Percentiles rank a stretch among this genome's conserved stretches.
Evolutionary conservation across 176 grass and related monocot species (phyloP).

Genomic region (sorghum (Sorghum bicolor)): Sorghum_bicolor_NCBIv3 NC_012876.2:60880501-60881000

Average conservation of each 20-base stretch:
- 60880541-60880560: constrained; percentile 27
- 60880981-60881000: constrained; percentile 28
- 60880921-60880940: constrained; percentile 23
- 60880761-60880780: neutral
- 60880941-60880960: constrained; percentile 27
- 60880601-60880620: constrained; percentile 24
- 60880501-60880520: constrained; percentile 5
- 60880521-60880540: neutral
- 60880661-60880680: neutral
- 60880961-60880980: constrained; percentile 29
- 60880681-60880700: constrained; percentile 23
- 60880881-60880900: neutral
- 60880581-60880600: constrained; percentile 25
- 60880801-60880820: constrained; percentile 2
- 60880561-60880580: constrained; percentile 38
- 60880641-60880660: constrained; percentile 20
- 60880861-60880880: constrained; percentile 3
- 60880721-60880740: neutral
- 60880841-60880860: neutral
- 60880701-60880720: constrained; percentile 19
- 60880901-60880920: constrained; percentile 20
- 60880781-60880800: neutral
- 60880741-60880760: neutral
- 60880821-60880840: neutral
- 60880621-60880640: constrained; percentile 26